Percentiles rank a stretch among this genome's conserved stretches.
These are phyloP conservation scores for Plasmodium adleri DNA, from an alignment of 169 alveolate genomes.

Conservation along the genomic window DNA sequence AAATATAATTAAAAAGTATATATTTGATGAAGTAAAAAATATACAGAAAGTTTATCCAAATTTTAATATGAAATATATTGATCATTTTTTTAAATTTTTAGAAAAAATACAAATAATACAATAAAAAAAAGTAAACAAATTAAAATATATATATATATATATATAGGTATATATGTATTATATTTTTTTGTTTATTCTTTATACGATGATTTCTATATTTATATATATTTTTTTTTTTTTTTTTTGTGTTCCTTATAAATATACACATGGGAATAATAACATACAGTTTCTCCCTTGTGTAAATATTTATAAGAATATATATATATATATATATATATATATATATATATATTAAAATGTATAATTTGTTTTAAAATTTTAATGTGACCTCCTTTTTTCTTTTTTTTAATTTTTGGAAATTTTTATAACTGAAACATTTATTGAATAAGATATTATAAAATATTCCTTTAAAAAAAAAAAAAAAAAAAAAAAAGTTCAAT, in stretches of 20 bases:
- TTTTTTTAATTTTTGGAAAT: too few species aligned
- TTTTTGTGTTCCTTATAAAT: constrained; percentile 2
- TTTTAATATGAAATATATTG: constrained; percentile 47
- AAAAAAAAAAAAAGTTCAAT: too few species aligned
- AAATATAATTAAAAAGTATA: constrained; percentile 56
- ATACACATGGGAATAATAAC: not conserved
- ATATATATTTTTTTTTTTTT: not conserved
- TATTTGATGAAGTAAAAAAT: constrained; percentile 63
- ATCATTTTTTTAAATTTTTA: constrained; percentile 29
- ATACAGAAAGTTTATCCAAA: constrained; percentile 40
- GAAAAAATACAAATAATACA: constrained; percentile 1
- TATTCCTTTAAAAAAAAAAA: too few species aligned
- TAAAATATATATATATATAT: not conserved
- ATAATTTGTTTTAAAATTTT: too few species aligned
- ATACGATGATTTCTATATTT: not conserved
- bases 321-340: too few species aligned
- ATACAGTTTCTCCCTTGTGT: too few species aligned
- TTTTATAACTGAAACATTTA: too few species aligned
- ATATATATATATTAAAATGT: too few species aligned
- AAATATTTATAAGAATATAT: too few species aligned
- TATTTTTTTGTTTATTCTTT: not conserved
- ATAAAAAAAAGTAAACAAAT: not conserved
- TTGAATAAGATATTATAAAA: too few species aligned
- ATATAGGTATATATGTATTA: not conserved
- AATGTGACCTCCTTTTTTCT: too few species aligned